A percentile compares a stretch with the other conserved stretches of the same genome.
These are phyloP conservation scores for Picochlorum costavermella DNA, from an alignment of 139 green algal genomes.

Conservation along the genomic window DNA sequence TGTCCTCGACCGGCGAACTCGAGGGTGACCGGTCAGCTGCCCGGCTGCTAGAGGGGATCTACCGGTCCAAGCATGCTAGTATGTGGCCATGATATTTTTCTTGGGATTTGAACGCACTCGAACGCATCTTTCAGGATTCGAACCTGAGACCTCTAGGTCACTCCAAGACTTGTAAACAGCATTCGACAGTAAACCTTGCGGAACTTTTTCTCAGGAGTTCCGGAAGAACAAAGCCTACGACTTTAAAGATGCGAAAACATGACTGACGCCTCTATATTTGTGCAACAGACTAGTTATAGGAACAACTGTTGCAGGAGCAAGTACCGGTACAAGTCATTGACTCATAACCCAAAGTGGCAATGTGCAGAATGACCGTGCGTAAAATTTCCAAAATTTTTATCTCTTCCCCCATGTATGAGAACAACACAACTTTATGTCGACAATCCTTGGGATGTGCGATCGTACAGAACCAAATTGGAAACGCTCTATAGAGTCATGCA, in stretches of 20 bases:
- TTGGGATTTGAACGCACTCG: slow-evolving; percentile 1
- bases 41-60: slow-evolving; percentile 1
- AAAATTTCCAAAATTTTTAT: too few species aligned
- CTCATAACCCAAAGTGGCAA: too few species aligned
- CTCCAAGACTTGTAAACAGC: slow-evolving; percentile 2
- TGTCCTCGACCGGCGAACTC: slow-evolving; percentile 1
- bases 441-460: background rate
- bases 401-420: background rate
- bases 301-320: too few species aligned
- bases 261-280: too few species aligned
- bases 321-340: too few species aligned
- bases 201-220: slow-evolving; percentile 2
- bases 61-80: slow-evolving; percentile 1
- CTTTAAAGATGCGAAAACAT: too few species aligned
- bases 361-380: too few species aligned
- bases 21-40: background rate
- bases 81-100: background rate
- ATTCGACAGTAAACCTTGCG: slow-evolving; percentile 2
- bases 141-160: slow-evolving; percentile 1
- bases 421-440: background rate
- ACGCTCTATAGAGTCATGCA: background rate
- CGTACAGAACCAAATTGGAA: background rate
- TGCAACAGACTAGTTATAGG: too few species aligned
- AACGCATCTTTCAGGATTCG: background rate
- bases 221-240: background rate